phyloP scores from a whole-genome alignment of 805 yeast species.

The Millerozyma miso region DNA sequence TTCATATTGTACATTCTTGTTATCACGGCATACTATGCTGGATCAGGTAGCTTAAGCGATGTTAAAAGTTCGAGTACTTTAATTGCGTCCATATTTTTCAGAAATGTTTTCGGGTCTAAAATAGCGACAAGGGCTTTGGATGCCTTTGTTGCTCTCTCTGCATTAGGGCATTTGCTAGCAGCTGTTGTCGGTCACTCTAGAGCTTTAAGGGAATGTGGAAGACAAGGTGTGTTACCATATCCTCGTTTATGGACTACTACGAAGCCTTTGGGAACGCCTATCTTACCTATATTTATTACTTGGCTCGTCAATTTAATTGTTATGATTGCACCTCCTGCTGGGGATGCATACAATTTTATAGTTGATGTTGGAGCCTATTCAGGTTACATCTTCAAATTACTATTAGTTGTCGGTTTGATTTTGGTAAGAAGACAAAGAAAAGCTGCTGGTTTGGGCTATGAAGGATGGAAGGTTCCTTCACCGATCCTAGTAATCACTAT shows the following conservation, averaged over 20 bases:
- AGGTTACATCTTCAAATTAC: slow-evolving; percentile 23
- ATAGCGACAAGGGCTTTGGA: slow-evolving; percentile 20
- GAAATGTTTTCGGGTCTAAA: slow-evolving; percentile 26
- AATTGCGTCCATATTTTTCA: slow-evolving; percentile 26
- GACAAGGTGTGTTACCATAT: slow-evolving; percentile 31
- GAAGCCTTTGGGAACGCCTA: slow-evolving; percentile 29
- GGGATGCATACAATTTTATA: slow-evolving; percentile 30
- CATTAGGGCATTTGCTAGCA: slow-evolving; percentile 27
- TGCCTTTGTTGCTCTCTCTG: slow-evolving; percentile 26
- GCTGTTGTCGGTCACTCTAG: slow-evolving; percentile 27
- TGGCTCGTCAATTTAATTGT: slow-evolving; percentile 23
- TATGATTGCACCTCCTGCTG: slow-evolving; percentile 30
- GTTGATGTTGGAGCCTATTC: slow-evolving; percentile 29
- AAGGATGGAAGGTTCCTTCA: slow-evolving; percentile 30
- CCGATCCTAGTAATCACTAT: slow-evolving; percentile 30
- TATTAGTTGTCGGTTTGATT: slow-evolving; percentile 23
- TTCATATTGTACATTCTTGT: no score
- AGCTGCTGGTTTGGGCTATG: slow-evolving; percentile 26
- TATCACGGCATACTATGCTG: no score
- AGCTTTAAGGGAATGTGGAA: slow-evolving; percentile 28
- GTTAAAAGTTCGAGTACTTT: no score
- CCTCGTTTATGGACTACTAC: slow-evolving; percentile 25
- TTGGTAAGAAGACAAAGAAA: slow-evolving; percentile 27
- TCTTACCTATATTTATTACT: slow-evolving; percentile 21
- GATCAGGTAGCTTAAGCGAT: no score